Base-by-base conservation (phyloP, 108 stramenopile species). In the Licmophora abbreviata region DNA sequence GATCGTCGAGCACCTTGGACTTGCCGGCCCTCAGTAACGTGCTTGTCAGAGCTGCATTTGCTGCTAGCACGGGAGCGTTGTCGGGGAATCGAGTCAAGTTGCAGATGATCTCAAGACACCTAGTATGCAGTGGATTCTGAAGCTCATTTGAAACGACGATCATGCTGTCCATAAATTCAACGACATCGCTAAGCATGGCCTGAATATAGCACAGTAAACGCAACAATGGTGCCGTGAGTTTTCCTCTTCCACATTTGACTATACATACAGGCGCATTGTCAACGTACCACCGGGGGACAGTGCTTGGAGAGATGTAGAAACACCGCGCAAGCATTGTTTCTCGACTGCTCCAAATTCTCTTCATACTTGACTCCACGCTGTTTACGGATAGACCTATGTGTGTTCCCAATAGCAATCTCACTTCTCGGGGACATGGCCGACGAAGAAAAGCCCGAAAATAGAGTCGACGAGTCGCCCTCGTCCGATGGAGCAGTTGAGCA, bases 51-150 rank as follows among this genome's bases (percentile, higher is more conserved):
- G 56, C 76, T 14, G 74, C 63, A 34, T 44, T 79, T 4, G 46
- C 24, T 8, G 83, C 76, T 41, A 91, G 43, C 14, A 47, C 18
- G 10, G 45, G 46, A 31, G 56, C 71, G 65, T 91, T 91, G 8
- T 68, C 59, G 18, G 83, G 88, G 48, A 91, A 83, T 20, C 85
- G 66, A 3, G 81, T 73, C 35, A 91, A 48, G 54, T 85, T 82
- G 54, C 77, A 76, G 21, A 91, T n/a, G n/a, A 84, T 82, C 53
- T 91, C 89, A 15, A 91, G 44, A 60, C 84, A 85, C 59, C 81
- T 83, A 22, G 81, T 76, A 59, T 85, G 83, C 20, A 87, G 53
- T 4, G 77, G 83, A 44, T 76, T 69, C n/a, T 71, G 58, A 30
- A 63, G 36, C 9, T 74, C 68, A 25, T 41, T 59, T 14, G 66